Evolutionary conservation across 2,329 filamentous ascomycete genomes (phyloP), one percentile per base, ranked within the genome.

Genomic region (Ophiostoma ips): DNA sequence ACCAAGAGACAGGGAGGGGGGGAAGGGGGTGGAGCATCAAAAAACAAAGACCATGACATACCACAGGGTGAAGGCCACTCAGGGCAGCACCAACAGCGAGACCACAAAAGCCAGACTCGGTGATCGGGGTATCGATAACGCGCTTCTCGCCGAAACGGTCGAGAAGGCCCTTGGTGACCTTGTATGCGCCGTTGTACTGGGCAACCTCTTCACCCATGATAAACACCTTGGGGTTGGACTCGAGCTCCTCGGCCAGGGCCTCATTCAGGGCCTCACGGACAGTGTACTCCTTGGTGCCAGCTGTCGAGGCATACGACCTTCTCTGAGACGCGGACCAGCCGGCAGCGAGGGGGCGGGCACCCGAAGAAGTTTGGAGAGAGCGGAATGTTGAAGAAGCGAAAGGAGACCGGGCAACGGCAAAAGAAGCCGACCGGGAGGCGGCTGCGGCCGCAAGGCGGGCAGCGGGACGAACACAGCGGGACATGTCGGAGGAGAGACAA

Each of bases 171-270:
- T 95, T 95, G 63, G 92, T 98, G 66, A 98, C 90, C 75, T 98
- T 98, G 81, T 98, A 98, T 65, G 90, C 90, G 76, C 92, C 92
- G 69, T 98, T 98, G 76, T 98, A 98, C 72, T 98, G 92, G 62
- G 92, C 92, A 64, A 98, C 92, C 74, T 98, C 92, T 76, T 98
- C 92, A 62, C 92, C 92, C 52, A 98, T 69, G 59, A 98, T 73
- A 68, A 95, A 98, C 61, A 95, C 89, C 76, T 95, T 96, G 57
- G 83, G 76, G 70, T 98, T 94, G 64, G 70, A 67, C 76, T 95
- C 89, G 68, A 98, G 81, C 77, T 98, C 92, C 75, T 98, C 92
- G 45, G 88, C 88, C 64, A 98, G 82, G 54, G 92, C 92, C 75
- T 98, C 90, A 68, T 98, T 98, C 64, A 98, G 75, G 53, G 92